Percentiles rank a stretch among this genome's conserved stretches.
These are phyloP conservation scores for Luvunga scandens DNA, from an alignment of 345 rosid genomes.

Conservation along the genomic window DNA sequence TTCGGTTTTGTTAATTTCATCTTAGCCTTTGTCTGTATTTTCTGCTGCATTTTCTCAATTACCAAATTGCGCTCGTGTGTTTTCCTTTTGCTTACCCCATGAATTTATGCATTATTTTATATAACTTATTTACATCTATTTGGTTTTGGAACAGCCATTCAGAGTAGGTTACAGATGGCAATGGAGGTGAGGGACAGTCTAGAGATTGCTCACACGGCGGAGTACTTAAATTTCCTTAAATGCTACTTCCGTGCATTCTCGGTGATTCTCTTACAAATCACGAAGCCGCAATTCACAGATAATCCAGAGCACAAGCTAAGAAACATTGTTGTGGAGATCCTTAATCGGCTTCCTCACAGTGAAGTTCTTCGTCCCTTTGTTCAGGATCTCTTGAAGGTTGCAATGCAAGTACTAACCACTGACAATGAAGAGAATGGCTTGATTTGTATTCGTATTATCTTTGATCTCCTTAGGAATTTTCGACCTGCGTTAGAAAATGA, in stretches of 20 bases:
- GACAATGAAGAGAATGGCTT: slow-evolving; percentile 97
- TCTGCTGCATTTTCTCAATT: neutral
- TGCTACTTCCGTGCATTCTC: slow-evolving; percentile 96
- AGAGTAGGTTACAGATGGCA: slow-evolving; percentile 77
- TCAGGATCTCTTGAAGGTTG: slow-evolving; percentile 92
- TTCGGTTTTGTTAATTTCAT: neutral
- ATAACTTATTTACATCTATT: neutral
- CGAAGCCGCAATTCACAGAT: slow-evolving; percentile 79
- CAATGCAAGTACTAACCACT: slow-evolving; percentile 93
- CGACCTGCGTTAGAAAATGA: slow-evolving; percentile 89
- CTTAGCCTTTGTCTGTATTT: no score
- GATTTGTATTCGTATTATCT: slow-evolving; percentile 90
- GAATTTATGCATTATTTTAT: neutral
- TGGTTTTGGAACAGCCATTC: slow-evolving; percentile 56
- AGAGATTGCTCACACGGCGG: slow-evolving; percentile 97
- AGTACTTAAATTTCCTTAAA: slow-evolving; percentile 87
- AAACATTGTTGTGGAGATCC: slow-evolving; percentile 88
- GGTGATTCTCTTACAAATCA: slow-evolving; percentile 61
- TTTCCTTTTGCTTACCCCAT: neutral
- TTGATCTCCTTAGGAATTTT: slow-evolving; percentile 91
- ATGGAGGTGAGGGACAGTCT: slow-evolving; percentile 97
- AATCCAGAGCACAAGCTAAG: slow-evolving; percentile 90
- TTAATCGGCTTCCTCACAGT: slow-evolving; percentile 91
- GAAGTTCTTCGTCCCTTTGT: slow-evolving; percentile 99
- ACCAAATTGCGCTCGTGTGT: neutral